Conservation (phyloP, 2,329 filamentous ascomycete genomes). For the Colletotrichum horii region DNA sequence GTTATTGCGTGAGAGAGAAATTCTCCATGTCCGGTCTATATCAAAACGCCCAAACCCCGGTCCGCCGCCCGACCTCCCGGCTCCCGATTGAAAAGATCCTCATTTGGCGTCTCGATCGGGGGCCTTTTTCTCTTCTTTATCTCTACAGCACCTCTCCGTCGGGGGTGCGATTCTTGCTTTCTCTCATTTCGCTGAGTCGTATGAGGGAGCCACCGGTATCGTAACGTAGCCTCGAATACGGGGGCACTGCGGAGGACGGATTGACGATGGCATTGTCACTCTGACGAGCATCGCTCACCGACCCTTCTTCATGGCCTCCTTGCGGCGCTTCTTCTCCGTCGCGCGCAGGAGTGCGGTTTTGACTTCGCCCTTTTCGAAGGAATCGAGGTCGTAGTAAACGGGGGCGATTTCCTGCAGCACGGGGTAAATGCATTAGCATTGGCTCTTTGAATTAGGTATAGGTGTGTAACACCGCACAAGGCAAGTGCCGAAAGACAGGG, state of each 20-base stretch:
- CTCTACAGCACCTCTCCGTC: neutral
- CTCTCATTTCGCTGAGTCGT: neutral
- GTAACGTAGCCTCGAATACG: neutral
- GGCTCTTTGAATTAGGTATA: neutral
- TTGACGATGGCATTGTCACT: neutral
- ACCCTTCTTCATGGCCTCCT: constrained; percentile 59
- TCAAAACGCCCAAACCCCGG: neutral
- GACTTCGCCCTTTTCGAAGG: constrained; percentile 86
- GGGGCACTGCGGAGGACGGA: neutral
- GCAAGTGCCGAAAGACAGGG: neutral
- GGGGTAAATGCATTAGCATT: neutral
- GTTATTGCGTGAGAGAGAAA: neutral
- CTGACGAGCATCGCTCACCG: constrained; percentile 32
- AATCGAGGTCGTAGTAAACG: constrained; percentile 85
- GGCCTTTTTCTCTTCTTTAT: neutral
- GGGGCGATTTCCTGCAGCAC: constrained; percentile 82
- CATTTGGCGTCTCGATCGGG: neutral
- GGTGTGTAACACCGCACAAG: neutral
- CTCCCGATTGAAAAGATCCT: neutral
- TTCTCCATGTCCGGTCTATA: neutral
- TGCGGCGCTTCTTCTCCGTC: constrained; percentile 64
- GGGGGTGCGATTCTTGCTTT: neutral
- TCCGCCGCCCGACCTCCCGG: neutral
- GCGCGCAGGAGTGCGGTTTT: constrained; percentile 69
- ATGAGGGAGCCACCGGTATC: neutral